Evolutionary conservation across 129 eudicot species (phyloP), one percentile per base, ranked within the genome.

Genomic region (Pseudognaphalium luteoalbum): DNA sequence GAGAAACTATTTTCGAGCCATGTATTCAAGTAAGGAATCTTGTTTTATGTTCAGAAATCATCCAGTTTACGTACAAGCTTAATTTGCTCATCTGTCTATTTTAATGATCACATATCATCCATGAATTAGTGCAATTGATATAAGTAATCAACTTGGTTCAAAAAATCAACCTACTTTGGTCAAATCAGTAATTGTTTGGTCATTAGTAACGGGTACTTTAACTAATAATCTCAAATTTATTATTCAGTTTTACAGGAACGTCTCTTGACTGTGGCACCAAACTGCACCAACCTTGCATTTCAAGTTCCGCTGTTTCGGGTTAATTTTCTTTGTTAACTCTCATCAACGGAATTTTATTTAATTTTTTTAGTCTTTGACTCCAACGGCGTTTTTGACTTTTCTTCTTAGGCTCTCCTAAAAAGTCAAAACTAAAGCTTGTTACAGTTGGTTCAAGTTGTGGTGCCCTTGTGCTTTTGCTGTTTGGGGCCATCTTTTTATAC

Each of bases 161-260:
- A 60, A 60, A 3, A 34, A 22, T 60, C 34, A 60, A 60, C 33
- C 65, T 7, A 22, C 20, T 10, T 54, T 72, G 47, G 54, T 47
- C 54, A 47, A 47, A 1, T 47, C 6, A 3, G 54, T 47, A 47
- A 12, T 14, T 47, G 47, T 60, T 60, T 60, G 30, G 16, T 60
- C 66, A 60, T 60, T 8, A 25, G 5, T 60, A 22, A 60, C 2
- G 66, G 66, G 15, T 60, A 21, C 5, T 25, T 25, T 11, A 61
- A 11, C 35, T 21, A 61, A 61, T 22, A 75, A 47, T 39, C 15
- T 66, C 2, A 56, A 30, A 16, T 60, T 12, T 70, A 6, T 29
- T 66, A 37, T 67, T 76, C 90, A 94, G 98, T 81, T 94, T 90
- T 79, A 78, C 97, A 75, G 98, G 87, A 76, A 94, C 88, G 60